Base-by-base conservation (phyloP, 1,139 yeast genomes). In the Taphrina deformans region DNA sequence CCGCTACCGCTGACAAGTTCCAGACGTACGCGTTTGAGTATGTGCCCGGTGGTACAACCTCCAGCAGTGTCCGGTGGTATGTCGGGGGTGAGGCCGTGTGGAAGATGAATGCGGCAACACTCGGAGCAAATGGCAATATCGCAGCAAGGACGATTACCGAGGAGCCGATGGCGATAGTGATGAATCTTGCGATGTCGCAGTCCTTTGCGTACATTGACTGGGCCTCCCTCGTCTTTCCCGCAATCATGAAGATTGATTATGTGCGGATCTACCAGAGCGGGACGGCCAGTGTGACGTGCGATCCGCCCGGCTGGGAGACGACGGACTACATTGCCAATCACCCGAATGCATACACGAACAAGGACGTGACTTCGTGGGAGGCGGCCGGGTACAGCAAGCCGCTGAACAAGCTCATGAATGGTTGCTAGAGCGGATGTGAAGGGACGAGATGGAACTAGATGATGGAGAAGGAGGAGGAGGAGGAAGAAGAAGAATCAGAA, bases 191-290 rank as follows among this genome's bases (percentile, higher is more conserved):
- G 75, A 76, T 89, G 62, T 89, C 96, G 6, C 85, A 85, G 69
- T 83, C 85, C 65, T 89, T 96, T 96, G 87, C 89, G 0, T 86
- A 87, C 73, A 88, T 89, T 69, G 88, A 88, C 74, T 88, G 96
- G 95, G 80, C 82, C 40, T 79, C 84, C 14, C 76, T 89, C 55
- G 73, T 75, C 46, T 89, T 89, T 81, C 96, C 96, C 0, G 81
- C 82, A 1, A 80, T 81, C 1, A 76, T 89, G 81, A 78, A 84
- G 67, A 78, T 89, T 65, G 96, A 89, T 75, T 87, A 85, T 72
- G 89, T 89, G 16, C 82, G 96, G 69, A 75, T 89, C 16, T 89
- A 89, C 74, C 96, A 89, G 76, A 38, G 46, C 26, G 93, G 95
- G 16, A 26, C 76, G 44, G 83, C 79, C 69, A 79, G 82, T 38